These are phyloP conservation scores for Venturia effusa DNA, from an alignment of 2,329 filamentous ascomycete genomes.

Conservation along the genomic window DNA sequence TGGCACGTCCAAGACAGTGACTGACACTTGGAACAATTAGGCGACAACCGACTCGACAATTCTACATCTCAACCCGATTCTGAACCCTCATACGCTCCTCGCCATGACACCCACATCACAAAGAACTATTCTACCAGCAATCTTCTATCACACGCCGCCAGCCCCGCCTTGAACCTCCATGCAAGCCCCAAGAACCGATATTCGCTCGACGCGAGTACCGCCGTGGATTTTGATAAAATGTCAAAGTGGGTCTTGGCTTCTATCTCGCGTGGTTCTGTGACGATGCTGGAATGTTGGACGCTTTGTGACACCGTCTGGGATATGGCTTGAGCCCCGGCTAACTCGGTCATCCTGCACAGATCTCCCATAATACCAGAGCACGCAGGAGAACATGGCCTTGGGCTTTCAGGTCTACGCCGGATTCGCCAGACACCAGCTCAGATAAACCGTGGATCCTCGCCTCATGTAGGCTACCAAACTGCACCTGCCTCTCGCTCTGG, in stretches of 20 bases:
- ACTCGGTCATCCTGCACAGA: constrained; percentile 36
- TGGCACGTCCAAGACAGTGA: background rate
- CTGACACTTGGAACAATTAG: constrained; percentile 2
- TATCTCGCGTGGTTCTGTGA: background rate
- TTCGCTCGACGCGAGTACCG: constrained; percentile 63
- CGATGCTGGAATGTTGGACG: background rate
- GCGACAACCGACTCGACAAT: constrained; percentile 3
- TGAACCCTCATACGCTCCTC: constrained; percentile 28
- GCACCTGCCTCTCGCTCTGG: constrained; percentile 49
- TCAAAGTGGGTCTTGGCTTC: constrained; percentile 49
- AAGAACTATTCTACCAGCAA: constrained; percentile 41
- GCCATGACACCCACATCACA: constrained; percentile 41
- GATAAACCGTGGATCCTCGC: constrained; percentile 32
- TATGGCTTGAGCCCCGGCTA: background rate
- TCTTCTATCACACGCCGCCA: constrained; percentile 27
- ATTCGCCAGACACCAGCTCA: constrained; percentile 72
- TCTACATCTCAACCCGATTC: constrained; percentile 7
- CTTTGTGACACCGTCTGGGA: background rate
- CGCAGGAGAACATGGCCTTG: constrained; percentile 65
- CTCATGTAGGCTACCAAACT: constrained; percentile 30
- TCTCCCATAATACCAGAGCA: constrained; percentile 75
- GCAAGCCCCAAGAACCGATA: constrained; percentile 52
- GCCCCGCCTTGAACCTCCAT: constrained; percentile 34
- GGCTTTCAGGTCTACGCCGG: constrained; percentile 76
- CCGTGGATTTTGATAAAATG: constrained; percentile 57